Evolutionary conservation across 2,329 filamentous ascomycete genomes (phyloP), one percentile per base, ranked within the genome.

Genomic region (Colletotrichum scovillei): DNA sequence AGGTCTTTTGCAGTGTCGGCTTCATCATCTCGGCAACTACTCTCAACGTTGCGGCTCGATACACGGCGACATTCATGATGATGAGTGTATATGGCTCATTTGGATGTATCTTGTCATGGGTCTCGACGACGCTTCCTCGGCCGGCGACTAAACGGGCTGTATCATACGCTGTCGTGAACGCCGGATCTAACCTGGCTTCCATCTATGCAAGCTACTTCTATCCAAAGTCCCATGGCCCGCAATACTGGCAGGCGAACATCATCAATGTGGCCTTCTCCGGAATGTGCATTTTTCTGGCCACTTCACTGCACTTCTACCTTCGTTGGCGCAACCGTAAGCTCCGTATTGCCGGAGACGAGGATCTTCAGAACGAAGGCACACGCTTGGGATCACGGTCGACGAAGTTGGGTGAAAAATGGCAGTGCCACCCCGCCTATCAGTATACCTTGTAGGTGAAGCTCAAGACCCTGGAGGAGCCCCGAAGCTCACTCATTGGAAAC

Each of bases 1-100:
- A 85, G 65, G 55, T 79, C 2, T 75, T 81, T 16, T 84, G 84
- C 1, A 76, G 85, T 1, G 73, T 83, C 2, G 85, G 85, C 0
- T 86, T 84, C 72, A 72, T 84, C 16, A 76, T 82, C 28, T 81
- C 80, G 0, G 78, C 77, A 12, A 72, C 73, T 1, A 81, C 81
- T 0, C 74, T 81, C 7, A 81, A 81, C 30, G 79, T 78, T 0
- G 76, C 77, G 1, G 81, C 79, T 0, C 75, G 81, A 0, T 83
- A 83, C 49, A 70, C 80, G 0, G 76, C 80, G 1, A 81, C 80
- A 63, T 82, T 83, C 69, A 74, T 82, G n/a, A 49, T 49, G 42
- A 49, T 49, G 42, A 49, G 42, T 19, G 42, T 49, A 22, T 49
- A 49, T 19, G 42, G 42, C 19, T 49, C 42, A 11, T 49, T 49